phyloP scores from a whole-genome alignment of 768 basidiomycete species.

The Leucocoprinus birnbaumii region DNA sequence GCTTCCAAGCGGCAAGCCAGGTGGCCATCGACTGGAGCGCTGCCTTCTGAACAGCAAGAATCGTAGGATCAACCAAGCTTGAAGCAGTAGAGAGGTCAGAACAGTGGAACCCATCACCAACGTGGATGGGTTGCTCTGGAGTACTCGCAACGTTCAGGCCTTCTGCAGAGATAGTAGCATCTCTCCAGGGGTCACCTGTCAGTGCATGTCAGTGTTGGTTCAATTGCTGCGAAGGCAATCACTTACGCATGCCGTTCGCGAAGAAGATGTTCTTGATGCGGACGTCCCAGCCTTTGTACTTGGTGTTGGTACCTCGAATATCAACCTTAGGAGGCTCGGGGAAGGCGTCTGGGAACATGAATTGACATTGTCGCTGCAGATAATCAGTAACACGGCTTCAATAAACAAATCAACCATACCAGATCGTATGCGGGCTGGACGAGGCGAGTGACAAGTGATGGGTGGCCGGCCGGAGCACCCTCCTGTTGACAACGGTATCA shows the following conservation, averaged over 20 bases:
- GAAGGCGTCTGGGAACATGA: constrained; percentile 65
- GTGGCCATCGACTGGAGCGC: constrained; percentile 48
- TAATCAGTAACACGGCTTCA: background rate
- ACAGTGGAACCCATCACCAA: constrained; percentile 65
- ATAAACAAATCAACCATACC: constrained; percentile 25
- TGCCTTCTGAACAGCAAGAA: constrained; percentile 50
- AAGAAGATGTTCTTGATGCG: constrained; percentile 59
- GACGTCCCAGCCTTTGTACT: constrained; percentile 65
- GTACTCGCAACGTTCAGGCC: constrained; percentile 44
- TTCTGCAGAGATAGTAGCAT: constrained; percentile 63
- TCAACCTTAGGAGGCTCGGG: constrained; percentile 41
- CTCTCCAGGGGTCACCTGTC: constrained; percentile 71
- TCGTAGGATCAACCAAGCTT: constrained; percentile 45
- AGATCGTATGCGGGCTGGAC: constrained; percentile 54
- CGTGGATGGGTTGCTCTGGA: constrained; percentile 49
- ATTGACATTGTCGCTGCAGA: constrained; percentile 62
- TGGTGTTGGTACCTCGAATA: constrained; percentile 37
- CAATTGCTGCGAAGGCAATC: background rate
- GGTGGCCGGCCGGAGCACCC: constrained; percentile 33
- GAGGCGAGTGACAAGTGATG: constrained; percentile 52
- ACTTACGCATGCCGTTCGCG: constrained; percentile 64
- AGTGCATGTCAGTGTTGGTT: background rate
- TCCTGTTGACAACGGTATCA: constrained; percentile 26
- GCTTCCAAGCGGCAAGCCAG: constrained; percentile 53
- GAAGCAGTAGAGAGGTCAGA: constrained; percentile 49